Evolutionary conservation across 2,329 filamentous ascomycete genomes (phyloP), one percentile per base, ranked within the genome.

Genomic region (Diaporthe nobilis): DNA sequence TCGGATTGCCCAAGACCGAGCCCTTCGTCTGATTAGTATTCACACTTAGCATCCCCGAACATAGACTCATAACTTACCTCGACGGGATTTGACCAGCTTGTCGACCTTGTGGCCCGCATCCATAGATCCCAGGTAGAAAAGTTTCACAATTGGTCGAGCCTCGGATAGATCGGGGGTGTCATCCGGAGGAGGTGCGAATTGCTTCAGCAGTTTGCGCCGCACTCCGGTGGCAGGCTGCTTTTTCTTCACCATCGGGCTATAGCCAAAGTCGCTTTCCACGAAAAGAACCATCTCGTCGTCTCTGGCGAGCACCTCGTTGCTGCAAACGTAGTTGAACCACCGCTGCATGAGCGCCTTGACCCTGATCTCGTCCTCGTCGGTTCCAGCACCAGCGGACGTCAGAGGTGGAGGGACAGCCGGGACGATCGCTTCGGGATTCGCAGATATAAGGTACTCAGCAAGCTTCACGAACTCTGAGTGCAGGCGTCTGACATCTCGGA

Each of bases 231-330:
- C 97, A 31, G 97, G 97, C 84, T 99, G 97, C 88, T 97, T 98
- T 89, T 95, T 95, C 84, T 96, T 93, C 63, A 98, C 93, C 81
- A 98, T 94, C 1, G 97, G 97, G 81, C 95, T 98, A 85, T 99
- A 99, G 55, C 97, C 97, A 84, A 98, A 98, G 84, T 99, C 97
- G 82, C 95, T 98, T 85, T 99, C 97, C n/a, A 99, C 95, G 81
- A 99, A 99, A 76, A 98, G 92, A 7, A 98, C 92, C 92, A 98
- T 96, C 85, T 99, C 97, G 77, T 98, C 96, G 82, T 99, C 97
- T 77, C 94, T 92, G 88, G 98, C 98, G 10, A 99, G 90, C 1
- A 97, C 92, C 49, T 98, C 96, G 80, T 97, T 98, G 81, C 91
- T 91, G 86, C 97, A 98, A 28, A 99, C 94, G 76, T 94, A 94